Evolutionary conservation across 2,329 filamentous ascomycete species (phyloP), one percentile per base, ranked within the genome.

Genomic region (Coniochaeta prunicola): DNA sequence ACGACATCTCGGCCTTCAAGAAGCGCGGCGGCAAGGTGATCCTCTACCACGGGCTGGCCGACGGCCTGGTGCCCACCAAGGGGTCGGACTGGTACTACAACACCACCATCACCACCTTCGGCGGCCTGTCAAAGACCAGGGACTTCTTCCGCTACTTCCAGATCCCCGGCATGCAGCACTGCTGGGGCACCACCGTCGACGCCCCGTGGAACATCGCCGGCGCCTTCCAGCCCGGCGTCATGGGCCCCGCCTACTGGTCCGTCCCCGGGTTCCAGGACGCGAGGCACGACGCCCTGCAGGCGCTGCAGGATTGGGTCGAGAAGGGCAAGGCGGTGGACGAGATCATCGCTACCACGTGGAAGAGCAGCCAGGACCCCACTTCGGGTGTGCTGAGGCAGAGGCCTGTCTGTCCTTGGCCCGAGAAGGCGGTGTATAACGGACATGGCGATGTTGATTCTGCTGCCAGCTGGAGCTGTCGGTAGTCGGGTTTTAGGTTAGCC

Each of bases 91-190:
- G 69, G 30, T 76, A 73, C 62, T 73, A 71, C 54, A 42, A 56
- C n/a, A n/a, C 6, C 54, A 42, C 54, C 24, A 58, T 57, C 69
- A 34, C 65, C 64, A 17, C 71, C 72, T 13, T 42, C 12, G 0
- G 59, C 2, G n/a, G 59, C 36, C 12, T 57, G 42, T 59, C 6
- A 59, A 61, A 13, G 60, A 63, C 9, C 42, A 76, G 74, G 1
- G 76, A 78, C 17, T 80, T 80, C 65, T 84, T 81, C 67, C 66
- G 73, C 1, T 72, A 80, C 62, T 83, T 83, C 65, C 66, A 71
- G 4, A 74, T 82, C 6, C 79, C 80, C 1, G 81, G 80, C 1
- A 76, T 82, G 70, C 71, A 68, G 4, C 81, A 84, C 63, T 84
- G 82, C 59, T 61, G 59, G 34, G 59, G 61, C 30, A 66, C 70